Evolutionary conservation across 1,284 basidiomycete species (phyloP).

Genomic region (Ceraceosorus bombacis): DNA sequence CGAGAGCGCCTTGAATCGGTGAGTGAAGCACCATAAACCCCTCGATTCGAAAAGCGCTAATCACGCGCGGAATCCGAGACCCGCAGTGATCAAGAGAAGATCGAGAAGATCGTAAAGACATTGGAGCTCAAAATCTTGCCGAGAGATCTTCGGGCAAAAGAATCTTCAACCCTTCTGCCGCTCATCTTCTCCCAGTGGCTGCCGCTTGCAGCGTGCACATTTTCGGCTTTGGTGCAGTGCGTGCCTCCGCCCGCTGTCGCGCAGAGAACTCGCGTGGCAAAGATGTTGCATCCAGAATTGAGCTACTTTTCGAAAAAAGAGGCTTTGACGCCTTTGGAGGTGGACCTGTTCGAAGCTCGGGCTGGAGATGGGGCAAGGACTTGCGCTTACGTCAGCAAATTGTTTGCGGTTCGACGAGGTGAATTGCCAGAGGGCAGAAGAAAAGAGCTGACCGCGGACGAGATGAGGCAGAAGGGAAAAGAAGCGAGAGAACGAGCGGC

Average conservation of each 20-base stretch:
- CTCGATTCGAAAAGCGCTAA: too few relatives aligned
- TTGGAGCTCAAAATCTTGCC: conserved; percentile 76
- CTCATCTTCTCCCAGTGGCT: conserved; percentile 94
- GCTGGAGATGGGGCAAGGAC: conserved; percentile 25
- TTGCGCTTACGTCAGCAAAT: conserved; percentile 82
- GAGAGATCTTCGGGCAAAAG: conserved; percentile 85
- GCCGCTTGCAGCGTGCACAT: conserved; percentile 82
- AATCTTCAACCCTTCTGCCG: conserved; percentile 71
- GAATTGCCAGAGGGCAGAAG: conserved; percentile 77
- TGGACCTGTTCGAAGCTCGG: conserved; percentile 60
- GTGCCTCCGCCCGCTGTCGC: conserved; percentile 78
- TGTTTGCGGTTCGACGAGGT: conserved; percentile 78
- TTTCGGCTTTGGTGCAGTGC: conserved; percentile 83
- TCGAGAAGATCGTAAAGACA: conserved; percentile 77
- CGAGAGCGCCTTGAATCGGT: conserved; percentile 39
- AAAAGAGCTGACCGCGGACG: conserved; percentile 66
- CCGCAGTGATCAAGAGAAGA: conserved; percentile 55
- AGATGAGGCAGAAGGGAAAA: conserved; percentile 66
- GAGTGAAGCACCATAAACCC: conserved; percentile 8
- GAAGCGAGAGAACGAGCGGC: conserved; percentile 31
- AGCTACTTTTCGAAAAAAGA: conserved; percentile 43
- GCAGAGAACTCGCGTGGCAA: conserved; percentile 75
- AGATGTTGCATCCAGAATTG: conserved; percentile 80
- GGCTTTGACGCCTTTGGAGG: conserved; percentile 64
- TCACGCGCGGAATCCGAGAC: too few relatives aligned